Evolutionary conservation across 2,329 filamentous ascomycete genomes (phyloP).

Genomic region (Ceratocystis papillata): DNA sequence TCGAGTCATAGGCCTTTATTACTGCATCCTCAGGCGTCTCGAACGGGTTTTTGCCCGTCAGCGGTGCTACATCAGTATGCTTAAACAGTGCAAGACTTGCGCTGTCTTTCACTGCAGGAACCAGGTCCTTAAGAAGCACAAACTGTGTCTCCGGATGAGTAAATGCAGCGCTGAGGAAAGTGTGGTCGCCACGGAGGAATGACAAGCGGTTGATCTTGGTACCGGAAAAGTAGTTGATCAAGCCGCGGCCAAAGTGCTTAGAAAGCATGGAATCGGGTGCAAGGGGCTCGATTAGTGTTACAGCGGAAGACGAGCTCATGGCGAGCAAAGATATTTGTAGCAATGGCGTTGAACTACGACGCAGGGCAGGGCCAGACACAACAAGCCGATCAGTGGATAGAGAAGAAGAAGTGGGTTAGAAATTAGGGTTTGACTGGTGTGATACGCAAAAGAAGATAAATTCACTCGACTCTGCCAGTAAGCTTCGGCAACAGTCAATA

Average conservation of each 20-base stretch:
- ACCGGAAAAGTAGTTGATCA: constrained; percentile 75
- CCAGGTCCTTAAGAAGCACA: constrained; percentile 66
- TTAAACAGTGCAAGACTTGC: constrained; percentile 54
- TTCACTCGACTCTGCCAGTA: background rate
- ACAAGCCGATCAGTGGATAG: background rate
- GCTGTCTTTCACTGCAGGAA: constrained; percentile 53
- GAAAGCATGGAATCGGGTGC: constrained; percentile 54
- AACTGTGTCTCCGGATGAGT: constrained; percentile 57
- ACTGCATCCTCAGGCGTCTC: constrained; percentile 59
- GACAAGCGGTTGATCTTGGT: constrained; percentile 68
- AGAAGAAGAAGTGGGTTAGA: background rate
- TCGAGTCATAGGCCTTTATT: constrained; percentile 63
- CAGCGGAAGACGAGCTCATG: constrained; percentile 17
- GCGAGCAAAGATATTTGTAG: background rate
- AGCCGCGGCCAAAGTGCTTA: constrained; percentile 65
- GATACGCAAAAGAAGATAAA: background rate
- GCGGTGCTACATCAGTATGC: constrained; percentile 54
- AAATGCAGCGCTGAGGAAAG: constrained; percentile 60
- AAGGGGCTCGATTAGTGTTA: constrained; percentile 30
- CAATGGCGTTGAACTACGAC: background rate
- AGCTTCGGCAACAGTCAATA: background rate
- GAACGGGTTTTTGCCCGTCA: constrained; percentile 66
- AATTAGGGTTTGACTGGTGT: background rate
- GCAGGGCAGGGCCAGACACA: background rate
- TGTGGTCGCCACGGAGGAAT: constrained; percentile 60